Percentiles rank a stretch among this genome's conserved stretches.
Evolutionary conservation across 73 alveolate species (phyloP).

Genomic region (Paramecium biaurelia): DNA sequence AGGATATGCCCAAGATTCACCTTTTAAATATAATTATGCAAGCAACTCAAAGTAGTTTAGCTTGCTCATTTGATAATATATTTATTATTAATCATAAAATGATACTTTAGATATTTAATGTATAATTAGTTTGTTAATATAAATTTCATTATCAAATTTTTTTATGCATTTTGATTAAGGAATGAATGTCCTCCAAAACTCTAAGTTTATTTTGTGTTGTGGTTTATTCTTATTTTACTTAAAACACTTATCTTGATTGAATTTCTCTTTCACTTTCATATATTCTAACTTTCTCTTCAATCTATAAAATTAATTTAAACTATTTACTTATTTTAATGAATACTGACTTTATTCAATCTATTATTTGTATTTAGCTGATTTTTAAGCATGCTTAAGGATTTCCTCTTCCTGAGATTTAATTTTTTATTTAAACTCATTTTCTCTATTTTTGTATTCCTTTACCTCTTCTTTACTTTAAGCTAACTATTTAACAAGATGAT

Average conservation of each 20-base stretch:
- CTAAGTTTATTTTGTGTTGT: constrained; percentile 10
- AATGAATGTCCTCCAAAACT: constrained; percentile 42
- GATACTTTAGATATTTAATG: not conserved
- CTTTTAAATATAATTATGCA: not conserved
- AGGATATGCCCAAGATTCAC: not conserved
- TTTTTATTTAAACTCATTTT: not conserved
- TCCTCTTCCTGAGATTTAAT: not conserved
- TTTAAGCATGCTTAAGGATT: not conserved
- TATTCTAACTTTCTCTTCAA: constrained; percentile 9
- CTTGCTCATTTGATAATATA: not conserved
- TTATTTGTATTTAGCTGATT: not conserved
- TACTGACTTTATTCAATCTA: constrained; percentile 22
- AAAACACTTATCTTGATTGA: not conserved
- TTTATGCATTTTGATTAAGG: constrained; percentile 25
- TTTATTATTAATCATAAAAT: not conserved
- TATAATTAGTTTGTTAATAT: not conserved
- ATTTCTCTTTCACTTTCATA: constrained; percentile 12
- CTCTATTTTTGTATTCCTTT: not conserved
- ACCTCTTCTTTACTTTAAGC: not conserved
- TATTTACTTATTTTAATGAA: not conserved
- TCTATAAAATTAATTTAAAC: not conserved
- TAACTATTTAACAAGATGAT: not conserved
- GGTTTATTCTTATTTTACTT: not conserved
- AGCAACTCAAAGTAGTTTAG: not conserved
- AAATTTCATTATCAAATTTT: constrained; percentile 2